Percentiles rank a stretch among this genome's conserved stretches.
These are phyloP conservation scores for Orychophragmus violaceus DNA, from an alignment of 345 rosid species.

Conservation along the genomic window DNA sequence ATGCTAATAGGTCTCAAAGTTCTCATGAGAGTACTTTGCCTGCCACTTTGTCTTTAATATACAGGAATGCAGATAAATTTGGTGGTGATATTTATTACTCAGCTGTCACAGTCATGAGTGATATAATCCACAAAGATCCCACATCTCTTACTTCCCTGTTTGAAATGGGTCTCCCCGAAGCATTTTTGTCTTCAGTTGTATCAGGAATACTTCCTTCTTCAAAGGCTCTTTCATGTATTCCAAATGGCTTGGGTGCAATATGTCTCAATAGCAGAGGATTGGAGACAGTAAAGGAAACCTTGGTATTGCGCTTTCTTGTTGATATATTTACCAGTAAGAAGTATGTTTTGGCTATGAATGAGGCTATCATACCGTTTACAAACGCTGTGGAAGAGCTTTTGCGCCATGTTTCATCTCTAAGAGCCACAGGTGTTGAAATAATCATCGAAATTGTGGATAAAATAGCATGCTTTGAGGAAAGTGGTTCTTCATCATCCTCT, in stretches of 20 bases:
- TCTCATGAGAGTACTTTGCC: slow-evolving; percentile 75
- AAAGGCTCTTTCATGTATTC: slow-evolving; percentile 89
- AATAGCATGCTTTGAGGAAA: slow-evolving; percentile 61
- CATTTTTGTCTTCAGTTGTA: slow-evolving; percentile 82
- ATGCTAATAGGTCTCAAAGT: slow-evolving; percentile 54
- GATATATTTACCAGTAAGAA: slow-evolving; percentile 82
- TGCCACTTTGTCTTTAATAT: slow-evolving; percentile 67
- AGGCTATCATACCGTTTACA: slow-evolving; percentile 88
- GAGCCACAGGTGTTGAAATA: slow-evolving; percentile 83
- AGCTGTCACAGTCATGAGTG: slow-evolving; percentile 97
- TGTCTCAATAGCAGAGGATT: slow-evolving; percentile 90
- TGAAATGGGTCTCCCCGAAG: slow-evolving; percentile 87
- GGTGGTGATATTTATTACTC: slow-evolving; percentile 92
- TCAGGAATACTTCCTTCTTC: slow-evolving; percentile 87
- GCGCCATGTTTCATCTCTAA: slow-evolving; percentile 83
- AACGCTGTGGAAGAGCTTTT: slow-evolving; percentile 96
- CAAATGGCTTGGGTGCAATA: slow-evolving; percentile 90
- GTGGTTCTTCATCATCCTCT: slow-evolving; percentile 38
- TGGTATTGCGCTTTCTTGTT: slow-evolving; percentile 72
- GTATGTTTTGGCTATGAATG: slow-evolving; percentile 85
- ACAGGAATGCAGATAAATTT: slow-evolving; percentile 66
- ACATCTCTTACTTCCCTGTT: slow-evolving; percentile 69
- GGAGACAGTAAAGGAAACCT: slow-evolving; percentile 84
- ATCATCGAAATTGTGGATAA: slow-evolving; percentile 79
- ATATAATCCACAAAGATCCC: slow-evolving; percentile 93